Conservation (phyloP, 371 early-diverging fungal species). For the Astathelohania contejeani region DNA sequence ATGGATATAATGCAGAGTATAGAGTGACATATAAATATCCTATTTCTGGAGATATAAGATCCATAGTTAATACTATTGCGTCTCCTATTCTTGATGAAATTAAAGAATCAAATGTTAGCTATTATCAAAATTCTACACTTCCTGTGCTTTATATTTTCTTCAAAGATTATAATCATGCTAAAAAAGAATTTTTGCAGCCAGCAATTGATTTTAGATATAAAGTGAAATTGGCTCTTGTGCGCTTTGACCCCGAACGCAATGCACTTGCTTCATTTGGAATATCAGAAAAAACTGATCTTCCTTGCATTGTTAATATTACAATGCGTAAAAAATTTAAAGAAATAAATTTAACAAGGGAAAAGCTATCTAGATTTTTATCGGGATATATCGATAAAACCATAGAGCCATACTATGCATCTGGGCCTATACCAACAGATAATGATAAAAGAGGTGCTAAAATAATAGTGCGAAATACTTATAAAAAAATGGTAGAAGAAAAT, state of each 20-base stretch:
- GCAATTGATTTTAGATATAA: constrained; percentile 4
- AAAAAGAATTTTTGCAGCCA: constrained; percentile 1
- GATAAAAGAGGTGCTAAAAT: constrained; percentile 15
- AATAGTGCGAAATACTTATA: constrained; percentile 21
- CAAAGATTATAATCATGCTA: not conserved
- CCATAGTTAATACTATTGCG: constrained; percentile 3
- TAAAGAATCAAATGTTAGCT: constrained; percentile 14
- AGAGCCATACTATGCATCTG: constrained; percentile 7
- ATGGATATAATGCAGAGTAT: constrained; percentile 36
- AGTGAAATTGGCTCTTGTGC: constrained; percentile 25
- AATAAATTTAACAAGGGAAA: constrained; percentile 14
- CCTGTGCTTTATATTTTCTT: constrained; percentile 31
- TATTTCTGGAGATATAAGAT: not conserved
- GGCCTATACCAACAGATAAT: constrained; percentile 34
- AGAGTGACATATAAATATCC: constrained; percentile 9
- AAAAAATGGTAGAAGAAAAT: not conserved
- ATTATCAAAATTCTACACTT: constrained; percentile 9
- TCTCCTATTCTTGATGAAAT: constrained; percentile 16
- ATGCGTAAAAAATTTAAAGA: constrained; percentile 25
- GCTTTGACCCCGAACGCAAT: constrained; percentile 3
- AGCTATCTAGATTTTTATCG: constrained; percentile 7
- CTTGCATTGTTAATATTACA: constrained; percentile 21
- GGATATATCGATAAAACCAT: constrained; percentile 14
- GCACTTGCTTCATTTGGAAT: constrained; percentile 13
- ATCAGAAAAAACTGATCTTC: constrained; percentile 25